Base-by-base conservation (phyloP, 1,284 basidiomycete species). In the Heterobasidion parviporum region DNA sequence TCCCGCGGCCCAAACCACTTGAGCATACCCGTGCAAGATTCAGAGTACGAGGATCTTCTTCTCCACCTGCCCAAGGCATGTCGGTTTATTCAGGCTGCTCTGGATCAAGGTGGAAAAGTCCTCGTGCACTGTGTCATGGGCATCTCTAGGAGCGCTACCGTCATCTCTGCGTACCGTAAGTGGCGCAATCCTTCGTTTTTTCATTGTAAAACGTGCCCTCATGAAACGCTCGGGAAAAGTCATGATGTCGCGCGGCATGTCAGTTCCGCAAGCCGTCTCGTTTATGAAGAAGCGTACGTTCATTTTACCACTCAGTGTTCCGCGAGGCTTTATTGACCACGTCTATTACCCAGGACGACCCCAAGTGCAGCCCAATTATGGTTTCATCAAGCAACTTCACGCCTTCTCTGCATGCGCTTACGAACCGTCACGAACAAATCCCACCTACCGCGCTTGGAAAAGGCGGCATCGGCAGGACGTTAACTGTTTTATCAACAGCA, bases 71-170 rank as follows among this genome's bases (percentile, higher is more conserved):
- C 81, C 1, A 58, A 64, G 12, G 73, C 79, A 12, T 82, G 81
- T 63, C 63, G 61, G 16, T 85, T 85, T 62, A 85, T 85, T 43
- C 72, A 80, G 59, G 57, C 68, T 18, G 80, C 82, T 6, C 60
- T 85, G 44, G 65, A 70, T 6, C 45, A 64, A 5, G 73, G 75
- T 36, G 80, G 81, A 0, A 74, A 67, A 53, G 80, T 89, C 35
- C 76, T 92, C 16, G 84, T 92, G 14, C 89, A 92, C 63, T 92
- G 89, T 68, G 73, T 74, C 41, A 76, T 78, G 59, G 78, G 78
- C 38, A 74, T 80, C 16, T 76, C 73, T 45, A 67, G 78, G 49
- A 74, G 72, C 54, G 73, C 75, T 57, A 81, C 81, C 9, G 77
- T 81, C 33, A 82, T 81, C 53, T 82, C 82, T 57, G 86, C 85